These are phyloP conservation scores for Alternaria gansuensis DNA, from an alignment of 2,329 filamentous ascomycete genomes.

Conservation along the genomic window DNA sequence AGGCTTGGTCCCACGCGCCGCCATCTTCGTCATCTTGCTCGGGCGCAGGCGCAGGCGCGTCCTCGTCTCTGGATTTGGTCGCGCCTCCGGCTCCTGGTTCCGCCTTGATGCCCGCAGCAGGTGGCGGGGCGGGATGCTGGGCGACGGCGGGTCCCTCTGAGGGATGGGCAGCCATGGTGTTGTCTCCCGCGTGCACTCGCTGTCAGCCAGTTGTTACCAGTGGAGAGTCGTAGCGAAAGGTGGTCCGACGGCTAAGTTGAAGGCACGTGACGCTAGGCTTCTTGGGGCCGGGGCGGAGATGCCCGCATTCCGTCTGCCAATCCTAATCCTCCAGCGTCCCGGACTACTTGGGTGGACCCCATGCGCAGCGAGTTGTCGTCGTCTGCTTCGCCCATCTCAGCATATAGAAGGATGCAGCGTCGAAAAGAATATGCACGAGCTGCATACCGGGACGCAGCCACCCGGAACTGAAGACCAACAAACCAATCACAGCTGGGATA, in stretches of 20 bases:
- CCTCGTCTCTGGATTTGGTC: slow-evolving; percentile 26
- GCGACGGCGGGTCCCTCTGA: slow-evolving; percentile 41
- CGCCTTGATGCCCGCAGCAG: slow-evolving; percentile 30
- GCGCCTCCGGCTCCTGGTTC: slow-evolving; percentile 29
- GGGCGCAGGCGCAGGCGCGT: slow-evolving; percentile 27
- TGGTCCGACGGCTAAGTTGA: slow-evolving; percentile 26
- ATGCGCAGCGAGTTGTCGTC: slow-evolving; percentile 21
- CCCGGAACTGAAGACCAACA: slow-evolving; percentile 1
- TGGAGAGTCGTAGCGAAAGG: slow-evolving; percentile 23
- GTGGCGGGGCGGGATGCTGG: slow-evolving; percentile 34
- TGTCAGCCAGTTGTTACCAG: slow-evolving; percentile 21
- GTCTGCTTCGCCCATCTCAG: slow-evolving; percentile 25
- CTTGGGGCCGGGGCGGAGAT: slow-evolving; percentile 13
- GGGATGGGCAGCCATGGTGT: slow-evolving; percentile 41
- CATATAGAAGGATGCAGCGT: slow-evolving; percentile 19
- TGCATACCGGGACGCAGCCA: slow-evolving; percentile 20
- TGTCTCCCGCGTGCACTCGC: slow-evolving; percentile 25
- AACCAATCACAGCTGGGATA: slow-evolving; percentile 18
- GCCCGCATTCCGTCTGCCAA: slow-evolving; percentile 16
- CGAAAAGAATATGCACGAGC: slow-evolving; percentile 9
- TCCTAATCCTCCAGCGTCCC: slow-evolving; percentile 5
- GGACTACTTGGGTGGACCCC: slow-evolving; percentile 1
- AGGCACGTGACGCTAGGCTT: slow-evolving; percentile 22
- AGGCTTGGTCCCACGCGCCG: slow-evolving; percentile 45
- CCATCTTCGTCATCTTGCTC: slow-evolving; percentile 33